Evolutionary conservation across 2,329 filamentous ascomycete species (phyloP).

Genomic region (Xylaria sp.): DNA sequence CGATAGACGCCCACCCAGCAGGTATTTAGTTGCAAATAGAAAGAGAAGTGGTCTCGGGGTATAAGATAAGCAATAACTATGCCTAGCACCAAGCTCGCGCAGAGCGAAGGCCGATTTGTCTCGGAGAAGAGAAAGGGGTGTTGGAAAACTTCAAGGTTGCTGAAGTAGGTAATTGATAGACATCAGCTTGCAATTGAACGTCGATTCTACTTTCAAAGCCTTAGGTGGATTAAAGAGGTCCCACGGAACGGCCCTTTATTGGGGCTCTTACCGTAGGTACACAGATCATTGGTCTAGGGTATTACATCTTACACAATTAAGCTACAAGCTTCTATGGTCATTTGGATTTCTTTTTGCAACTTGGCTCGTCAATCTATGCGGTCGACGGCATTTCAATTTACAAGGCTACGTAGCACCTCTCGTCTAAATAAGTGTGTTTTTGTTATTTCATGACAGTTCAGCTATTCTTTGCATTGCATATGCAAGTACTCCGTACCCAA

Average conservation of each 20-base stretch:
- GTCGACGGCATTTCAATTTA: not conserved
- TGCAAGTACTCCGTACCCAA: not conserved
- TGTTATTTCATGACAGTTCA: not conserved
- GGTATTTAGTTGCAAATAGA: not conserved
- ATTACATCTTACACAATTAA: not conserved
- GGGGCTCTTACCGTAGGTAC: not conserved
- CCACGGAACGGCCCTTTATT: not conserved
- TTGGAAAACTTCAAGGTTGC: not conserved
- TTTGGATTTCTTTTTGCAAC: not conserved
- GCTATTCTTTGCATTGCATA: conserved; percentile 6
- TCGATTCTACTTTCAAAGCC: not conserved
- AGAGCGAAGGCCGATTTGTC: not conserved
- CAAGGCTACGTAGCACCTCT: not conserved
- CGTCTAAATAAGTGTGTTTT: not conserved
- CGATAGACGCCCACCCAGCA: not conserved
- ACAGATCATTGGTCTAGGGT: too few relatives aligned
- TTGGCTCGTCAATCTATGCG: not conserved
- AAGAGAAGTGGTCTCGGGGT: not conserved
- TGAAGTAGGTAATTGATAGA: not conserved
- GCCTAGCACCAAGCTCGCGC: not conserved
- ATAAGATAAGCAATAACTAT: not conserved
- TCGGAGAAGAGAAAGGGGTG: not conserved
- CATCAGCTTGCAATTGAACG: not conserved
- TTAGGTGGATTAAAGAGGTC: not conserved
- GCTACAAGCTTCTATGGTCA: not conserved